Conservation (phyloP, 2,329 filamentous ascomycete genomes). For the Nigrospora osmanthi region DNA sequence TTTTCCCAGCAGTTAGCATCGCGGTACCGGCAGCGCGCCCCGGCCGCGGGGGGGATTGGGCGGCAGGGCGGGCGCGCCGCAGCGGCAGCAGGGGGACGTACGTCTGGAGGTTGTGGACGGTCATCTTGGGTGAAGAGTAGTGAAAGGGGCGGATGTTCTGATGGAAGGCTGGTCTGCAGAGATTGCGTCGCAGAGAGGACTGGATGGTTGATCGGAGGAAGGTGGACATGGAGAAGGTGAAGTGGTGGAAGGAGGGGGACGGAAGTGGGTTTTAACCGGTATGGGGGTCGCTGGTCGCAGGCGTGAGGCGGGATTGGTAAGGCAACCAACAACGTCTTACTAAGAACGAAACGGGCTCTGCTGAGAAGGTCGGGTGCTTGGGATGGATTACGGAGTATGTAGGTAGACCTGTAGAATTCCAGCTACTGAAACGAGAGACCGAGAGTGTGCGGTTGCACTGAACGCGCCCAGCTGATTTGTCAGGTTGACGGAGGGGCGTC, state of each 20-base stretch:
- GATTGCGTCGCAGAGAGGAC: conserved; percentile 2
- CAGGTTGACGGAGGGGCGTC: no score
- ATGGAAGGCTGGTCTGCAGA: background rate
- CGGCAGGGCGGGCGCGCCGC: background rate
- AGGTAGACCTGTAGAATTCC: no score
- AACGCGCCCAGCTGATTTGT: no score
- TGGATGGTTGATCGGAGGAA: conserved; percentile 1
- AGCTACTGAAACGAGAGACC: no score
- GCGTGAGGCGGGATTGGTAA: no score
- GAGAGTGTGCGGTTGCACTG: no score
- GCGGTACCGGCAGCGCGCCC: background rate
- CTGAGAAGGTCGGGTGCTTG: no score
- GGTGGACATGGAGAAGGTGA: conserved; percentile 5
- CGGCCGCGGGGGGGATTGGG: background rate
- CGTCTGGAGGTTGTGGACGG: conserved; percentile 30
- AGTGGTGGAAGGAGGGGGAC: conserved; percentile 4
- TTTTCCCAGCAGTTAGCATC: background rate
- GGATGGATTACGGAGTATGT: no score
- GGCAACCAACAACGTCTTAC: no score
- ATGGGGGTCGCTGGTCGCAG: background rate
- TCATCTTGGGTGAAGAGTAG: conserved; percentile 31
- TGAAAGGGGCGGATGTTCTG: conserved; percentile 23
- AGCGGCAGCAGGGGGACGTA: conserved; percentile 13
- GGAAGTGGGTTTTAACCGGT: conserved; percentile 6
- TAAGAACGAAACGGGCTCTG: no score